These are phyloP conservation scores for Actinidia arguta DNA, from an alignment of 179 eudicot genomes.

Conservation along the genomic window DNA sequence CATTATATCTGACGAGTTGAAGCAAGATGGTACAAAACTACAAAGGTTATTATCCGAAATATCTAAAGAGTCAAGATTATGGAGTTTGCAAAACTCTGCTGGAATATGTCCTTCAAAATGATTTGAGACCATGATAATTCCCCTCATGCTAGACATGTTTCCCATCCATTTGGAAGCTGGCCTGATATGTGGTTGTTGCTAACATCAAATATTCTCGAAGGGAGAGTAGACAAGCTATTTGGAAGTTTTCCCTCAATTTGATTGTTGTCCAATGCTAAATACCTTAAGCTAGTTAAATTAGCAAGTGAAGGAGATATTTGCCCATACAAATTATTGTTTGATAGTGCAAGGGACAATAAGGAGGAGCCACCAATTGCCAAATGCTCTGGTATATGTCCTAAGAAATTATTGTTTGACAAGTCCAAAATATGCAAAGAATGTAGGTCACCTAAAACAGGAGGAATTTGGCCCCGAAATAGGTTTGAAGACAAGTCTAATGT, in stretches of 20 bases:
- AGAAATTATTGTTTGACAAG: slow-evolving; percentile 19
- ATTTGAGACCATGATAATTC: neutral
- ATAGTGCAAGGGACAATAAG: slow-evolving; percentile 1
- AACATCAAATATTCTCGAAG: neutral
- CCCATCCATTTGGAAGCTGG: slow-evolving; percentile 10
- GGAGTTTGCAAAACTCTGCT: neutral
- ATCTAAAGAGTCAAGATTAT: slow-evolving; percentile 1
- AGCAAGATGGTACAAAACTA: slow-evolving; percentile 13
- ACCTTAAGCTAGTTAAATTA: neutral
- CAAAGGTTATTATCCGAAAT: slow-evolving; percentile 9
- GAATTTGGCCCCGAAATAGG: neutral
- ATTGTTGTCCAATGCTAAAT: slow-evolving; percentile 11
- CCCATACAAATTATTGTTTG: slow-evolving; percentile 19
- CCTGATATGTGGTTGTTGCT: slow-evolving; percentile 22
- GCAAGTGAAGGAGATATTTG: neutral
- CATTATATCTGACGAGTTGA: neutral
- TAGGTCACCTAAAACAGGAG: neutral
- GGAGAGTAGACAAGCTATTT: neutral
- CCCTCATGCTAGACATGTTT: neutral
- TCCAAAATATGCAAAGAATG: neutral
- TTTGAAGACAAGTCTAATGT: neutral
- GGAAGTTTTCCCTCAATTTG: neutral
- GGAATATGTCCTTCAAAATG: slow-evolving; percentile 23
- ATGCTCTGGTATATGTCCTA: slow-evolving; percentile 8
- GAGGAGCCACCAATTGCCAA: neutral